A percentile compares a stretch with the other conserved stretches of the same genome.
phyloP scores from a whole-genome alignment of 106 monocot species.

The Dendrobium catenatum region DNA sequence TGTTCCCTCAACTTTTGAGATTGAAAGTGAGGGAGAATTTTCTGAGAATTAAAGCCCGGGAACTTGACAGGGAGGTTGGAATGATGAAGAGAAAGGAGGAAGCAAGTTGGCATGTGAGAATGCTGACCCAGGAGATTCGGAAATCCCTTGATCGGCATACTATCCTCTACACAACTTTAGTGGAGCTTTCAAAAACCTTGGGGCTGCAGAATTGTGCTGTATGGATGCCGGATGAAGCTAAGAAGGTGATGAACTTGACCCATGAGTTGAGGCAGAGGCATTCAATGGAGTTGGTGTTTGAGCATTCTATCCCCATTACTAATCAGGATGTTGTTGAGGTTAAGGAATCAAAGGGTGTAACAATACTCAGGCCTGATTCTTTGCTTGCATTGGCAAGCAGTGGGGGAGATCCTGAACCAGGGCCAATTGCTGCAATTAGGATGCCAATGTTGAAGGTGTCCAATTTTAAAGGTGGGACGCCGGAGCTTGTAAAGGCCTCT shows the following conservation, averaged over 20 bases:
- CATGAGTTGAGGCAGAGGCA: constrained; percentile 29
- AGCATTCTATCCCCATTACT: constrained; percentile 19
- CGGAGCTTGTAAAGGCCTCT: constrained; percentile 32
- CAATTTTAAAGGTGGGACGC: constrained; percentile 55
- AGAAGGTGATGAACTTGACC: constrained; percentile 36
- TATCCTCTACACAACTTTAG: constrained; percentile 63
- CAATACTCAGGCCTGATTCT: constrained; percentile 28
- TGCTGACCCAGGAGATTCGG: constrained; percentile 71
- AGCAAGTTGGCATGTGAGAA: constrained; percentile 62
- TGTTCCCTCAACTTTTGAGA: constrained; percentile 67
- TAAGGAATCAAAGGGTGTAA: constrained; percentile 25
- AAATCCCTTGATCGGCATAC: constrained; percentile 65
- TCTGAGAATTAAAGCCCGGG: constrained; percentile 46
- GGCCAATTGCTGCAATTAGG: constrained; percentile 45
- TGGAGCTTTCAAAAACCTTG: constrained; percentile 62
- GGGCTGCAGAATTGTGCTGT: constrained; percentile 64
- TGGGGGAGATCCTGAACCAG: constrained; percentile 26
- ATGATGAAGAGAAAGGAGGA: constrained; percentile 58
- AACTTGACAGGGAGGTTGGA: constrained; percentile 52
- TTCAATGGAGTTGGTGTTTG: constrained; percentile 5
- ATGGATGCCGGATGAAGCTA: constrained; percentile 60
- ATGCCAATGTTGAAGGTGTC: constrained; percentile 63
- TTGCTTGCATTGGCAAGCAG: constrained; percentile 38
- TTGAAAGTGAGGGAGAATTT: constrained; percentile 64
- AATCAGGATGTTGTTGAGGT: constrained; percentile 43